Conservation (phyloP, 129 eudicot genomes). For the Tagetes patula region DNA sequence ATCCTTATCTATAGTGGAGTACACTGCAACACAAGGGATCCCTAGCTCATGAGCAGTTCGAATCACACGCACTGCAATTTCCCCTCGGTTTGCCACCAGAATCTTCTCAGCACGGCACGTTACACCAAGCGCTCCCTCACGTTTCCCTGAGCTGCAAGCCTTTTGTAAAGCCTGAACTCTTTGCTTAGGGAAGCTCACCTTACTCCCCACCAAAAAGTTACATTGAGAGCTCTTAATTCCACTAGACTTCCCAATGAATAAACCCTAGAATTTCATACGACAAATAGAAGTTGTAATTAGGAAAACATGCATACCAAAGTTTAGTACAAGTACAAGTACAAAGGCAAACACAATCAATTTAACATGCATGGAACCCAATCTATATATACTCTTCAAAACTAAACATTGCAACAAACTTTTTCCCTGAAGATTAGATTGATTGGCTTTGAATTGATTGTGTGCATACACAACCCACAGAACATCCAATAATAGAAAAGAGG, state of each 20-base stretch:
- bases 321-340: slow-evolving; percentile 6
- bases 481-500: neutral
- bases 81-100: slow-evolving; percentile 95
- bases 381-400: neutral
- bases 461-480: neutral
- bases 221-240: slow-evolving; percentile 71
- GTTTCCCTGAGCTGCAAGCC: slow-evolving; percentile 41
- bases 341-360: neutral
- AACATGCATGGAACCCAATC: slow-evolving; percentile 14
- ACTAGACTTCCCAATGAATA: slow-evolving; percentile 49
- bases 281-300: slow-evolving; percentile 14
- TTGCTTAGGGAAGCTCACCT: slow-evolving; percentile 59
- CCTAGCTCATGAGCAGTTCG: slow-evolving; percentile 98
- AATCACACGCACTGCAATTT: slow-evolving; percentile 93
- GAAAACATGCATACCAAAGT: slow-evolving; percentile 9
- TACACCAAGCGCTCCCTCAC: slow-evolving; percentile 64
- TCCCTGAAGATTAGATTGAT: neutral
- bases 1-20: slow-evolving; percentile 94
- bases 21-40: slow-evolving; percentile 94
- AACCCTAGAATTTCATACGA: slow-evolving; percentile 42
- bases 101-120: slow-evolving; percentile 65
- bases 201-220: slow-evolving; percentile 58
- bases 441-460: neutral
- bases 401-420: neutral
- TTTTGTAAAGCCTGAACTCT: slow-evolving; percentile 46